A percentile compares a stretch with the other conserved stretches of the same genome.
Conservation (phyloP, 768 basidiomycete species). For the Xerocomellus amylosporus region DNA sequence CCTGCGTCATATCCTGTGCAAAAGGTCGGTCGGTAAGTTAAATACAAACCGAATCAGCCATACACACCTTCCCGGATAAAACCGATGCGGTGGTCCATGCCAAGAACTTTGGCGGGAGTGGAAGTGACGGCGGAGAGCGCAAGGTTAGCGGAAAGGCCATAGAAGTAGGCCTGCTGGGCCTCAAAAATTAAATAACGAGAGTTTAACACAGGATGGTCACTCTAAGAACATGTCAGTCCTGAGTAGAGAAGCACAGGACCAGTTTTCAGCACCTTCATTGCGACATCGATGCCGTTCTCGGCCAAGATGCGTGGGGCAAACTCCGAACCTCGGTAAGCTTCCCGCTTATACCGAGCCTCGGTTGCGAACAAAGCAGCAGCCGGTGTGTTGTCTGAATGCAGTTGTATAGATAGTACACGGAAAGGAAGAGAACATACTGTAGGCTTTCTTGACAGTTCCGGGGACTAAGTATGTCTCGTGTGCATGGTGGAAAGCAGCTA, state of each 20-base stretch:
- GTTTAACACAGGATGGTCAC: conserved; percentile 54
- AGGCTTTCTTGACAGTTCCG: conserved; percentile 72
- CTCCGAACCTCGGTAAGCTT: conserved; percentile 63
- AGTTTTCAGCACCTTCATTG: conserved; percentile 52
- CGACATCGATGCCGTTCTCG: conserved; percentile 54
- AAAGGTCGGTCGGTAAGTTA: not conserved
- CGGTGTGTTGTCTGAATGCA: conserved; percentile 49
- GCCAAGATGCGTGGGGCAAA: conserved; percentile 61
- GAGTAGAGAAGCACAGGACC: conserved; percentile 14
- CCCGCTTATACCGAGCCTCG: conserved; percentile 63
- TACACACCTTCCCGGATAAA: conserved; percentile 48
- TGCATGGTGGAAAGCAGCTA: conserved; percentile 84
- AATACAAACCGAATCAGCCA: not conserved
- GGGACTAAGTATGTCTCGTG: conserved; percentile 92
- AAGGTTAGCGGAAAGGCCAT: conserved; percentile 61
- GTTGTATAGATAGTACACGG: not conserved
- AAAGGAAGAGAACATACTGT: conserved; percentile 24
- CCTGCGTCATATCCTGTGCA: conserved; percentile 67
- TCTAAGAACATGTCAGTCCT: conserved; percentile 31
- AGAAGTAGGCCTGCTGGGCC: conserved; percentile 66
- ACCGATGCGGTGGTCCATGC: conserved; percentile 75
- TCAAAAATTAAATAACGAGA: conserved; percentile 56
- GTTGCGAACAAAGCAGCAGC: conserved; percentile 80
- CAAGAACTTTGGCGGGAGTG: conserved; percentile 67
- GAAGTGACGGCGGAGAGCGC: conserved; percentile 71